Base-by-base conservation (phyloP, 2,329 filamentous ascomycete species). In the Pezicula radicicola region DNA sequence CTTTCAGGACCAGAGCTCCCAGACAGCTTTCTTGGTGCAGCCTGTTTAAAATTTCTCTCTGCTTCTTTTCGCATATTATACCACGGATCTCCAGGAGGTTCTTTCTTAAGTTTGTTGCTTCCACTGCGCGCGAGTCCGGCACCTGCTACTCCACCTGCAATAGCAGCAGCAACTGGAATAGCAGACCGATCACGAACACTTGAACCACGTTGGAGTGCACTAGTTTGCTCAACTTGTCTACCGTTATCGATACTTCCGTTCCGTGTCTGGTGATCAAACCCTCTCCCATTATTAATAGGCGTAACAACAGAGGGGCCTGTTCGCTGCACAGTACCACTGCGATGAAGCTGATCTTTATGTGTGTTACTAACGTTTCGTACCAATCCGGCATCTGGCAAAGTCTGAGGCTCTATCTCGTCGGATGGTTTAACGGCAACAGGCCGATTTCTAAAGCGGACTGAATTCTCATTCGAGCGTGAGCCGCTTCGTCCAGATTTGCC, bases 131-230 rank as follows among this genome's bases (percentile, higher is more conserved):
- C 65, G 39, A 72, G 59, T 18, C 77, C 74, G 46, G 73, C 72
- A 18, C 40, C 47, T 12, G 48, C 51, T 5, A 46, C 28, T 15
- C 36, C 50, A 18, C 53, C 53, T 28, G 48, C 54, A 42, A 48
- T 52, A 10, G 40, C 56, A 10, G 51, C 53, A 30, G 54, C 54
- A 10, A 53, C 52, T 54, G 62, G 61, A 46, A 71, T 73, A 3
- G 70, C 73, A 6, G 81, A 74, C 48, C 80, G 76, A 56, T 85
- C 81, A n/a, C 80, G 78, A 66, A 83, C 81, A 66, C 81, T 85
- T 39, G 82, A 62, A 48, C 81, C 81, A 46, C 80, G 76, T 62
- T 78, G 76, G 43, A 57, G 13, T 21, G 21, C 3, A 25, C 10
- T 8, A 15, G 37, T 27, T 28, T 42, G 30, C 30, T 28, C 21